Conservation (phyloP, 495 filamentous ascomycete genomes). For the Pseudoneurospora amorphoporcata region DNA sequence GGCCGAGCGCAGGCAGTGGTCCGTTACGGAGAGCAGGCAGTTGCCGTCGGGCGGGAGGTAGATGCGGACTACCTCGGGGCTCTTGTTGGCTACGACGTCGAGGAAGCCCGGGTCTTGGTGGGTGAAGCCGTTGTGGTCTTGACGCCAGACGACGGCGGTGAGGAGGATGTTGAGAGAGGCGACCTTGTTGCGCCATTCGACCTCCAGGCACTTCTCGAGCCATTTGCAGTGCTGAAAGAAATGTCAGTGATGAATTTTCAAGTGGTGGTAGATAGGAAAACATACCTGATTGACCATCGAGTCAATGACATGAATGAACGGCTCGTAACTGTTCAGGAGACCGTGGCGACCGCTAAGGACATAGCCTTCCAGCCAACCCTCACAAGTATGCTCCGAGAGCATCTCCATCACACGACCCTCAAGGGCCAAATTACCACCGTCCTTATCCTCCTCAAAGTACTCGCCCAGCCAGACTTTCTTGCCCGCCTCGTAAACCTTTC, state of each 20-base stretch:
- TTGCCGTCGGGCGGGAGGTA: conserved; percentile 70
- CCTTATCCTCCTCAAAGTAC: conserved; percentile 59
- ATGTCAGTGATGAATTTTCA: conserved; percentile 5
- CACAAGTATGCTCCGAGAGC: conserved; percentile 62
- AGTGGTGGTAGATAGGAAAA: neutral
- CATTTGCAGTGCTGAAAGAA: conserved; percentile 56
- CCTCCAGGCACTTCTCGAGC: conserved; percentile 65
- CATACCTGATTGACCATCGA: conserved; percentile 60
- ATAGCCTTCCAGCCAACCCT: conserved; percentile 71
- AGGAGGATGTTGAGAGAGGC: conserved; percentile 65
- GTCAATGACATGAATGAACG: conserved; percentile 70
- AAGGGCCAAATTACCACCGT: conserved; percentile 56
- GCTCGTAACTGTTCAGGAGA: conserved; percentile 66
- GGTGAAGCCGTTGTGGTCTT: conserved; percentile 73
- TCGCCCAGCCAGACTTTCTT: conserved; percentile 72
- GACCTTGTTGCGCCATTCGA: conserved; percentile 57
- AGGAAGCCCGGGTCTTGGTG: conserved; percentile 72
- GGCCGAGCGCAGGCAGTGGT: conserved; percentile 56
- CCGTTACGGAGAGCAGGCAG: conserved; percentile 54
- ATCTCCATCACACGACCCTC: conserved; percentile 69
- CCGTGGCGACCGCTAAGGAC: conserved; percentile 61
- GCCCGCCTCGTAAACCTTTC: conserved; percentile 52
- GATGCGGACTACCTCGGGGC: conserved; percentile 63
- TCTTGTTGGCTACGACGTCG: conserved; percentile 65
- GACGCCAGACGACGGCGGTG: conserved; percentile 64